Evolutionary conservation across 2,329 filamentous ascomycete species (phyloP), one percentile per base, ranked within the genome.

Genomic region (Zasmidium citrigriseum): DNA sequence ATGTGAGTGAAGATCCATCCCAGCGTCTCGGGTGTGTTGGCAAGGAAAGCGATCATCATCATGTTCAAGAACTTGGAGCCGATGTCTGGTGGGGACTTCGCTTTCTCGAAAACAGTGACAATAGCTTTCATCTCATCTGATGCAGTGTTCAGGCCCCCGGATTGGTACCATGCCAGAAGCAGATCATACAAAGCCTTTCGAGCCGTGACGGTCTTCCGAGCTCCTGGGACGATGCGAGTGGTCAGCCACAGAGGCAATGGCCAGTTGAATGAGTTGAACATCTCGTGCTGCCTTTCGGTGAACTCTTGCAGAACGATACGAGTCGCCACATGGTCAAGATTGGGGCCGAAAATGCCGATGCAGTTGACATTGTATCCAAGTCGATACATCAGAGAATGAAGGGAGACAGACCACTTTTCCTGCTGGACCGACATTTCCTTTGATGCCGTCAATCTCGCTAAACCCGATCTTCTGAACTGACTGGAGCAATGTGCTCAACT

Each of bases 221-320:
- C 34, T 4, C 46, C 54, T 3, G 54, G 46, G 2, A 51, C 25
- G 20, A 56, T 44, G 12, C 29, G 25, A 22, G 29, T 56, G 3
- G 27, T 44, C 14, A 56, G 22, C 54, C 54, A 56, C 10, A 56
- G 23, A 18, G 54, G 54, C 10, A 55, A 21, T 4, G 52, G 52
- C 52, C 52, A 55, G 27, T 55, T 55, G 52, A 55, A 55, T 20
- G 21, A 48, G 38, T 55, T 55, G 52, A 55, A 55, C 52, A 55
- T 55, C 16, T 12, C n/a, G 23, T 55, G 52, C 25, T 55, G 52
- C 1, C 45, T 34, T 24, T 55, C 52, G 14, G 52, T 55, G 20
- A 55, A 55, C 14, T 55, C 45, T 34, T 55, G 52, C 11, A 55
- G 44, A 16, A 55, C 52, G n/a, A 45, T 34, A 10, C 55, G 22